These are phyloP conservation scores for Trypanosoma theileri DNA, from an alignment of 208 protist genomes.

Conservation along the genomic window DNA sequence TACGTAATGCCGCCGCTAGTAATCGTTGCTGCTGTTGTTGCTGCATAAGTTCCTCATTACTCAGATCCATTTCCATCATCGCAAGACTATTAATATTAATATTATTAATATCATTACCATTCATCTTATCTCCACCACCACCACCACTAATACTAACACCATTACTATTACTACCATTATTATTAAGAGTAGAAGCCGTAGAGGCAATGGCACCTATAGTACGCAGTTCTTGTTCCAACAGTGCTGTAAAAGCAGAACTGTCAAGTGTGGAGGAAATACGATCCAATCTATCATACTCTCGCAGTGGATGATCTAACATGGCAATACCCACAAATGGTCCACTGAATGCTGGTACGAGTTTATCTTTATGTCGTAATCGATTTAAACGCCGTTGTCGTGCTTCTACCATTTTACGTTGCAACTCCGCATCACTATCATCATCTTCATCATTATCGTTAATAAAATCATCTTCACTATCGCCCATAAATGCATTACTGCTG, in stretches of 20 bases:
- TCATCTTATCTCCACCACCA: background rate
- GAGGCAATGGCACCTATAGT: background rate
- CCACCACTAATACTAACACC: background rate
- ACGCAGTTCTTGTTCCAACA: conserved; percentile 51
- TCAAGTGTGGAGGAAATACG: conserved; percentile 39
- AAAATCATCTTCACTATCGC: conserved; percentile 73
- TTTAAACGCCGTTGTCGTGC: conserved; percentile 66
- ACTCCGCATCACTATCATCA: conserved; percentile 67
- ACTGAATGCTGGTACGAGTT: conserved; percentile 77
- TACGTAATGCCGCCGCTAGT: conserved; percentile 57
- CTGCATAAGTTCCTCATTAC: background rate
- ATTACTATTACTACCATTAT: background rate
- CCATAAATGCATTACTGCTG: conserved; percentile 23
- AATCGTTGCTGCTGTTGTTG: conserved; percentile 22
- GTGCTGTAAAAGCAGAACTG: conserved; percentile 35
- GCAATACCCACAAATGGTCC: conserved; percentile 73
- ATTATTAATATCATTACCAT: background rate
- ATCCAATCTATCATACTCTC: conserved; percentile 66
- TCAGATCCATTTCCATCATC: background rate
- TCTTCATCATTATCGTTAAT: conserved; percentile 70
- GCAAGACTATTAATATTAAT: background rate
- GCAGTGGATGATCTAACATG: conserved; percentile 66
- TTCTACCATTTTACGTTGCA: conserved; percentile 72
- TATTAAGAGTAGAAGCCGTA: background rate
- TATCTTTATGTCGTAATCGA: conserved; percentile 79